Base-by-base conservation (phyloP, 305 asterid species). In the Rubia occidens region DNA sequence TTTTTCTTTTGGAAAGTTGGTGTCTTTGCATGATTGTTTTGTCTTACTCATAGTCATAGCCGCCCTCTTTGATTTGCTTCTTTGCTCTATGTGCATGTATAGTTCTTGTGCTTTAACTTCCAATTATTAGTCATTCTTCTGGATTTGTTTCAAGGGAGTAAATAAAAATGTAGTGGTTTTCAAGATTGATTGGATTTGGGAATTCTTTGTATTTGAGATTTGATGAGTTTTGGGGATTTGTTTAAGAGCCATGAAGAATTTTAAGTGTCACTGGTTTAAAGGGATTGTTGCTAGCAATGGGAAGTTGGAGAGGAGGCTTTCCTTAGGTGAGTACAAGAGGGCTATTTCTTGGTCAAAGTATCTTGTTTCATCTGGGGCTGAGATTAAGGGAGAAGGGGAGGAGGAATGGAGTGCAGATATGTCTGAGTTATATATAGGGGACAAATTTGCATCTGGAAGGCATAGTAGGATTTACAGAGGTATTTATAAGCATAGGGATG, bases 341-440 rank as follows among this genome's bases (percentile, higher is more conserved):
- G 98, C 97, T 2, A 82, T 83, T 64, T 93, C 98, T 53, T 93
- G 98, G 98, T 93, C 98, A 10, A 93, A 90, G 69, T 93, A 93
- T 79, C 75, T 93, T 58, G 90, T 90, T 40, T 90, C 97, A 37
- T 85, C 95, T 0, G 97, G 96, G 2, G 95, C 89, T 15, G 92
- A 82, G 77, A 87, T 89, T 35, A 86, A 88, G 73, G 86, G 91
- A 11, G 90, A 88, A 11, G 86, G 90, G 1, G 91, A 83, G 43
- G 95, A 84, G 20, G 90, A 85, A 67, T 90, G 98, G 98, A 93
- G 95, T 69, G 98, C 98, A 53, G 98, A 93, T 70, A 90, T 93
- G 96, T 90, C 98, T 1, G 91, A 85, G 85, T 82, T 93, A 53
- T 93, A 83, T 66, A 87, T 93, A 35, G 98, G 98, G 76, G 88